Conservation (phyloP, 495 filamentous ascomycete genomes). For the Hamigera avellanea region DNA sequence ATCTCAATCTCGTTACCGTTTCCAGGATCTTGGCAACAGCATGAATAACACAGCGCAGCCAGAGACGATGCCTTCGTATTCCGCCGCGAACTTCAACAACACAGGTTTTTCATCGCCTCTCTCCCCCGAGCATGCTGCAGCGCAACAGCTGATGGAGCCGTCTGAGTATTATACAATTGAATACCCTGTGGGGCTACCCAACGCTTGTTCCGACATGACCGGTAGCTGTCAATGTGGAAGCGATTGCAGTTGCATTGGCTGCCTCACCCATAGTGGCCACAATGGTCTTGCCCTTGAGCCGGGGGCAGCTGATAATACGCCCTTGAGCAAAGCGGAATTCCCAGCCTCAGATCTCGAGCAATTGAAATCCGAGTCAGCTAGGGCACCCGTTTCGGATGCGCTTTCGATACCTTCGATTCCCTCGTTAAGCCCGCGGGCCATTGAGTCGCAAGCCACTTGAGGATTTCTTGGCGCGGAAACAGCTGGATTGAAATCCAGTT, state of each 20-base stretch:
- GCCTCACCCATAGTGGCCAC: slow-evolving; percentile 38
- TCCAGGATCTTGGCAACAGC: slow-evolving; percentile 3
- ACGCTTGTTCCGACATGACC: slow-evolving; percentile 28
- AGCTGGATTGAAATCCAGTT: too few species aligned
- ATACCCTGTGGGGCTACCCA: slow-evolving; percentile 31
- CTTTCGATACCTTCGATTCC: background rate
- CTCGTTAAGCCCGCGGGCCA: background rate
- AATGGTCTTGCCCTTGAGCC: slow-evolving; percentile 20
- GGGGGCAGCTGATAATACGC: background rate
- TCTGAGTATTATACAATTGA: slow-evolving; percentile 35
- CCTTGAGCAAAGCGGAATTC: background rate
- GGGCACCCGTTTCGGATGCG: background rate
- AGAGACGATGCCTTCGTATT: slow-evolving; percentile 8
- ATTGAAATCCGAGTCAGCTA: background rate
- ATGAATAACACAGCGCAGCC: slow-evolving; percentile 8
- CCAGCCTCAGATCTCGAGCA: background rate
- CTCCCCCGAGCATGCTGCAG: slow-evolving; percentile 11
- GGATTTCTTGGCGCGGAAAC: background rate
- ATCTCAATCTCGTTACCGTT: slow-evolving; percentile 3
- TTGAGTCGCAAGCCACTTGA: slow-evolving; percentile 1
- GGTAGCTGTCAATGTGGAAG: slow-evolving; percentile 38
- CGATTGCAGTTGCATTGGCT: slow-evolving; percentile 39
- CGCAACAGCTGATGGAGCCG: slow-evolving; percentile 27
- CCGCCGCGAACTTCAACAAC: slow-evolving; percentile 9
- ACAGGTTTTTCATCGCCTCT: slow-evolving; percentile 21